A percentile compares a stretch with the other conserved stretches of the same genome.
Evolutionary conservation across 2,329 filamentous ascomycete genomes (phyloP).

Genomic region (Colletotrichum theobromicola): DNA sequence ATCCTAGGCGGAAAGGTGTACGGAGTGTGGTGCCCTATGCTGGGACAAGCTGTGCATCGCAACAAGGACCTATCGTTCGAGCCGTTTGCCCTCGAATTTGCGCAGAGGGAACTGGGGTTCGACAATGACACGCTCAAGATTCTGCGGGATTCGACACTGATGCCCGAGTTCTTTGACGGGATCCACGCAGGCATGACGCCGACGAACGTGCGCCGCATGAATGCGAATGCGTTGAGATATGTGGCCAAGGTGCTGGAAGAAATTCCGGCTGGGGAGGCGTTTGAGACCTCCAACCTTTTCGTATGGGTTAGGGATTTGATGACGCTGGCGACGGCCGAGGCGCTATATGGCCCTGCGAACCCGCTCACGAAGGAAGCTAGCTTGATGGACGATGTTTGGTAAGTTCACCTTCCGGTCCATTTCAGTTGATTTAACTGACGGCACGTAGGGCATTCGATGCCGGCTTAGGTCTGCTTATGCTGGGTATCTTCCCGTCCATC

Average conservation of each 20-base stretch:
- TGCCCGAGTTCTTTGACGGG: constrained; percentile 1
- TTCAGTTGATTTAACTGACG: background rate
- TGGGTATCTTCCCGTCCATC: constrained; percentile 34
- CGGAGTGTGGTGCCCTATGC: constrained; percentile 42
- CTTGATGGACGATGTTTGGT: constrained; percentile 39
- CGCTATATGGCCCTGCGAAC: constrained; percentile 49
- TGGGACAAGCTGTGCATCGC: constrained; percentile 44
- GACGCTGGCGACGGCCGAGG: constrained; percentile 40
- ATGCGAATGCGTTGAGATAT: constrained; percentile 7
- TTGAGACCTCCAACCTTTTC: constrained; percentile 35
- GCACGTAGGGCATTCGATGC: background rate
- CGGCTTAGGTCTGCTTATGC: constrained; percentile 5
- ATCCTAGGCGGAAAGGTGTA: constrained; percentile 50
- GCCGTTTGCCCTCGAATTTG: constrained; percentile 41
- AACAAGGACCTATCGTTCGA: constrained; percentile 47
- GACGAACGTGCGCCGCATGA: constrained; percentile 1
- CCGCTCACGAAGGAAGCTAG: constrained; percentile 37
- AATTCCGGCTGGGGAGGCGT: constrained; percentile 24
- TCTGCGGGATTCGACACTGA: background rate
- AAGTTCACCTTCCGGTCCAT: background rate
- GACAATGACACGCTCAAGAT: constrained; percentile 33
- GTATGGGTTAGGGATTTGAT: constrained; percentile 42
- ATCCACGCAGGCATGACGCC: constrained; percentile 5
- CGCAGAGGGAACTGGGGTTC: constrained; percentile 41
- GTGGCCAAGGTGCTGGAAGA: constrained; percentile 16